Percentiles rank a stretch among this genome's conserved stretches.
Evolutionary conservation across 306 rosid genomes (phyloP).

Genomic region (Alnus glutinosa): DNA sequence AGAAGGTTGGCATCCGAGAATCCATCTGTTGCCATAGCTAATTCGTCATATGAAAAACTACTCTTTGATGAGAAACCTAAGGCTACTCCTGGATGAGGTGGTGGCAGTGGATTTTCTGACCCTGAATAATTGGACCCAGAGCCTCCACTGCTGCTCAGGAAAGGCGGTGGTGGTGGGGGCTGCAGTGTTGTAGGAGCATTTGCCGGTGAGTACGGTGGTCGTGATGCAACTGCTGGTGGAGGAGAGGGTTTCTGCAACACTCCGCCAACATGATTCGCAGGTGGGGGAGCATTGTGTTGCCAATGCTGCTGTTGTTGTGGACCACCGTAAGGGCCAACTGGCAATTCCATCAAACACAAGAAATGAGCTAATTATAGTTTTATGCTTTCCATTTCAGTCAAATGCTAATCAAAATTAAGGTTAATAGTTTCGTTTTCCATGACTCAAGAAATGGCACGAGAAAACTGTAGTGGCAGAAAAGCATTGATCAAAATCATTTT

Average conservation of each 20-base stretch:
- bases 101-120: conserved; percentile 57
- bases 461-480: background rate
- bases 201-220: conserved; percentile 51
- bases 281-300: conserved; percentile 76
- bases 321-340: conserved; percentile 67
- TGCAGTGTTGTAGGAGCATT: background rate
- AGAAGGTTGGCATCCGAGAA: conserved; percentile 95
- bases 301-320: conserved; percentile 47
- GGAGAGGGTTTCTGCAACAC: conserved; percentile 61
- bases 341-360: conserved; percentile 21
- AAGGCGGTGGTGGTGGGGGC: conserved; percentile 41
- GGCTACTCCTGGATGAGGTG: conserved; percentile 68
- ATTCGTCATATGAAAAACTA: conserved; percentile 74
- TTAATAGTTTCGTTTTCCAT: background rate
- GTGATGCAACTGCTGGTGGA: conserved; percentile 53
- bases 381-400: background rate
- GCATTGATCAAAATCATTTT: background rate
- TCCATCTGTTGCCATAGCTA: conserved; percentile 89
- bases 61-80: conserved; percentile 74
- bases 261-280: conserved; percentile 43
- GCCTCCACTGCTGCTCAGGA: conserved; percentile 77
- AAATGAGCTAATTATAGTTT: conserved; percentile 5
- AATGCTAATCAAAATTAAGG: background rate
- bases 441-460: background rate
- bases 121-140: conserved; percentile 91